Base-by-base conservation (phyloP, 148 eudicot species). In the Vaccinium darrowii region DNA sequence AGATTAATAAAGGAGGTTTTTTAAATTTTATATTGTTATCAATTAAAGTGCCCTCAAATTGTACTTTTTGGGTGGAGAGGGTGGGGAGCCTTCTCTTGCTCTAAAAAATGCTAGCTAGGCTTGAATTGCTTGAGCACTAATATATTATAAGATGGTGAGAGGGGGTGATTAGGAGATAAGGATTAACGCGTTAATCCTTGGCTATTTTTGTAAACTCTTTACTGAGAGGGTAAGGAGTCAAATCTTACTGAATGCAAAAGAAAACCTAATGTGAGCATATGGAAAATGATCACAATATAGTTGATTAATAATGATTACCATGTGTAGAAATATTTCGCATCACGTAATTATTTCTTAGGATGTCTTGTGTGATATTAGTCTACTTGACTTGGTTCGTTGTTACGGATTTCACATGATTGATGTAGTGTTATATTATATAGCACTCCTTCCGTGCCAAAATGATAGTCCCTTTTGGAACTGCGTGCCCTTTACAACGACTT, bases 41-140 rank as follows among this genome's bases (percentile, higher is more conserved):
- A 51, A 58, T n/a, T 16, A 7, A 62, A 60, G 65, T 47, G 81
- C 43, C 80, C 30, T 62, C 53, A 50, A 49, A 63, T 1, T 80
- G 76, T 30, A 78, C 78, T 7, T 52, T 78, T 1, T 51, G 18
- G 76, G 86, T 78, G 82, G 79, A 78, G 43, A 16, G 57, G 57
- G 56, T 60, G 74, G 73, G 74, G 54, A 5, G 72, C 53, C 23
- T 50, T 52, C 73, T 50, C 57, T 62, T 50, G 30, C 52, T 53
- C 73, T 69, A 3, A 11, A n/a, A 23, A 36, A 49, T 72, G 9
- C 63, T 33, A 60, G 47, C 47, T 43, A 49, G 12, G 78, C 23
- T 63, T 84, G 50, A 73, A 73, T 36, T 73, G 47, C 10, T 33
- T 73, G 76, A 73, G 53, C 52, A 75, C 16, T 74, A 74, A 33